A percentile compares a stretch with the other conserved stretches of the same genome.
Evolutionary conservation across 2,329 filamentous ascomycete species (phyloP).

Genomic region (Claviceps pusilla): DNA sequence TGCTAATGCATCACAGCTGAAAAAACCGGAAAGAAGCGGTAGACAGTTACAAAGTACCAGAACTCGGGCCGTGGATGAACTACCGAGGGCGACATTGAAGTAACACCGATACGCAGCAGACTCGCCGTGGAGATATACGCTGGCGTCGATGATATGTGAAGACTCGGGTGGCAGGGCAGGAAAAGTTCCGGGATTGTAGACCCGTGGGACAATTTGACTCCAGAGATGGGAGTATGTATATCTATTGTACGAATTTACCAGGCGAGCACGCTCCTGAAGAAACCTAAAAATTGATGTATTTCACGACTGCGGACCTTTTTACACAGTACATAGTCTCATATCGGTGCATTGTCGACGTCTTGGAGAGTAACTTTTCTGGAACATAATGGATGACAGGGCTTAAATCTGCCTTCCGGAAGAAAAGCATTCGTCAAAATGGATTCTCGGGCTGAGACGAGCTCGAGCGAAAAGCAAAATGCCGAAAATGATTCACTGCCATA

Average conservation of each 20-base stretch:
- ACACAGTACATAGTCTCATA: too few relatives aligned
- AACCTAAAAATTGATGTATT: neutral
- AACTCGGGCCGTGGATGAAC: neutral
- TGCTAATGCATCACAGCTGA: constrained; percentile 11
- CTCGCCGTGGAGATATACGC: neutral
- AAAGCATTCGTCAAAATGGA: neutral
- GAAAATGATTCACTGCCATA: neutral
- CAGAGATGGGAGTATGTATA: neutral
- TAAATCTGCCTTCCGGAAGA: neutral
- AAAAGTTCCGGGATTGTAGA: neutral
- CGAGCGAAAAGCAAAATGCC: neutral
- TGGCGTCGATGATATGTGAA: neutral
- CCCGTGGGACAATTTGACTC: neutral
- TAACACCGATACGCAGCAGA: neutral
- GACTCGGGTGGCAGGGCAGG: neutral
- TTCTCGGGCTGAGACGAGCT: neutral
- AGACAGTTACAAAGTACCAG: constrained; percentile 1
- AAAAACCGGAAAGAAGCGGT: constrained; percentile 18
- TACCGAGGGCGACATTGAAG: neutral
- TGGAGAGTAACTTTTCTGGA: neutral
- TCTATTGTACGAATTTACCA: constrained; percentile 1
- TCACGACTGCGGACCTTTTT: neutral
- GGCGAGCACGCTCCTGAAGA: neutral
- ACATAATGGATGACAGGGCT: neutral
- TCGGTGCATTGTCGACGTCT: neutral